Evolutionary conservation across 768 basidiomycete genomes (phyloP).

Genomic region (Tephrocybe sp.): DNA sequence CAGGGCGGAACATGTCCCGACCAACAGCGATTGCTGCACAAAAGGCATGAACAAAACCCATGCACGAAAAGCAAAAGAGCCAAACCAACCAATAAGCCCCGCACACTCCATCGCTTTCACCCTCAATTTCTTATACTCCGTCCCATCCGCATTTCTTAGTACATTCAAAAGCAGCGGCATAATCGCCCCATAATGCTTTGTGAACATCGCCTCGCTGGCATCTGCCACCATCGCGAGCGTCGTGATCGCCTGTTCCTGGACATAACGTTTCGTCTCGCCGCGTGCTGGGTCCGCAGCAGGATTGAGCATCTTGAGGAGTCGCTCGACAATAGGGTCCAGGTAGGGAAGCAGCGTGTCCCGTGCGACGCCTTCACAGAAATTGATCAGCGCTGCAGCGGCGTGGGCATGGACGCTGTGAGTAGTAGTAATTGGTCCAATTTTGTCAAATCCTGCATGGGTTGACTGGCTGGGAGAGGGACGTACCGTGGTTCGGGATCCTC

Average conservation of each 20-base stretch:
- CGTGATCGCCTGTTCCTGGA: conserved; percentile 87
- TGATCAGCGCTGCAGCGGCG: conserved; percentile 84
- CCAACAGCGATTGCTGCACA: conserved; percentile 81
- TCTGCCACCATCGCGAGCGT: conserved; percentile 89
- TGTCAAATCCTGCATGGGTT: background rate
- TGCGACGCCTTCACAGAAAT: conserved; percentile 87
- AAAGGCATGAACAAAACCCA: background rate
- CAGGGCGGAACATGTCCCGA: conserved; percentile 71
- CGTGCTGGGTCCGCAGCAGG: conserved; percentile 43
- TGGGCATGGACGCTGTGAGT: conserved; percentile 73
- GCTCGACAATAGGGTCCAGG: conserved; percentile 76
- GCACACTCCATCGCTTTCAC: conserved; percentile 92
- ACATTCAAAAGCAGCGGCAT: conserved; percentile 82
- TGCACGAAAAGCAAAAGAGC: conserved; percentile 17
- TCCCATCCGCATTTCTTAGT: conserved; percentile 64
- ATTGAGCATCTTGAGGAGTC: conserved; percentile 63
- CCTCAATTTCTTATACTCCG: conserved; percentile 65
- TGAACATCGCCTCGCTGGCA: conserved; percentile 76
- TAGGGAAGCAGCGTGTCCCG: conserved; percentile 71
- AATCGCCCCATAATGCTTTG: conserved; percentile 73
- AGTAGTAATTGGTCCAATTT: background rate
- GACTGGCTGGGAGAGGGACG: conserved; percentile 5
- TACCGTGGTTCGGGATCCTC: conserved; percentile 75
- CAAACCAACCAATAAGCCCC: conserved; percentile 68
- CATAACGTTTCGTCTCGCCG: conserved; percentile 49